phyloP scores from a whole-genome alignment of 345 rosid genomes.

The Toxicodendron radicans region DNA sequence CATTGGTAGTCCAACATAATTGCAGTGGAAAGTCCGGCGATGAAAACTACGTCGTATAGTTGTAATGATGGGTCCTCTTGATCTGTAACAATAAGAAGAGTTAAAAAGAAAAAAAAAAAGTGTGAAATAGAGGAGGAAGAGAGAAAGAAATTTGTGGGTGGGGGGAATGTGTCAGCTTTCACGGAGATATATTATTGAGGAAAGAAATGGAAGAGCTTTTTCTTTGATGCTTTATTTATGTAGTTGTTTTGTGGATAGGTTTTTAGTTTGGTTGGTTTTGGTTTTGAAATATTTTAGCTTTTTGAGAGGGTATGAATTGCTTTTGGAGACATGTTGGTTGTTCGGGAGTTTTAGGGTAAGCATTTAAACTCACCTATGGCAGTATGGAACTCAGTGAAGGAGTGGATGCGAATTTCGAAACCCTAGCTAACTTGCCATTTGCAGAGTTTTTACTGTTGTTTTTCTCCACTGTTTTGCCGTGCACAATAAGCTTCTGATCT shows the following conservation, averaged over 20 bases:
- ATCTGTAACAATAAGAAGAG: conserved; percentile 22
- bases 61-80: not conserved
- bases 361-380: conserved; percentile 30
- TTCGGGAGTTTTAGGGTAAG: conserved; percentile 34
- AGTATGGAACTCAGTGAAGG: conserved; percentile 18
- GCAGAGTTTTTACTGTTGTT: conserved; percentile 25
- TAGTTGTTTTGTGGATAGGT: not conserved
- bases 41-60: conserved; percentile 13
- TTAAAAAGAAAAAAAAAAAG: not conserved
- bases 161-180: conserved; percentile 36
- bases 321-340: conserved; percentile 59
- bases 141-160: conserved; percentile 5
- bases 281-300: not conserved
- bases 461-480: conserved; percentile 16
- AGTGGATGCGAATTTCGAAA: conserved; percentile 31
- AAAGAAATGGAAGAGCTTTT: conserved; percentile 7
- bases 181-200: conserved; percentile 9
- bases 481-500: conserved; percentile 15
- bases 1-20: conserved; percentile 89
- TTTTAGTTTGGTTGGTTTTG: too few species aligned
- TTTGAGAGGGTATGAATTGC: conserved; percentile 20
- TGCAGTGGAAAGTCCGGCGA: conserved; percentile 17
- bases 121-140: not conserved
- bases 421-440: conserved; percentile 45
- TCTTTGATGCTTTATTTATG: not conserved